Conservation (phyloP, 306 rosid species). For the Inga leiocalycina region DNA sequence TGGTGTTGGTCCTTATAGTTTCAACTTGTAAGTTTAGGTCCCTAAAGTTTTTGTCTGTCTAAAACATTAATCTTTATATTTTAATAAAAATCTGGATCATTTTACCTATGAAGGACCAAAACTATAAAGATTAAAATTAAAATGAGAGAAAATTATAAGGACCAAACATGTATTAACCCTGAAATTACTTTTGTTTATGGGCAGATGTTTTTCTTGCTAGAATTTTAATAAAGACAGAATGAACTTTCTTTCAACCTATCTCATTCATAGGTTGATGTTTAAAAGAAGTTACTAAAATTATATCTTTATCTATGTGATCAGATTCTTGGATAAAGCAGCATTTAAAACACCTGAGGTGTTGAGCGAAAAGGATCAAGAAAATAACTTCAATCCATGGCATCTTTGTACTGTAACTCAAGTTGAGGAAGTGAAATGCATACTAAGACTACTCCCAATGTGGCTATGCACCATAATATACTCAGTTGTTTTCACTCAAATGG, state of each 20-base stretch:
- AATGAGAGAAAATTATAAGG: too few relatives aligned
- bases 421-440: constrained; percentile 66
- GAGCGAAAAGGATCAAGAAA: constrained; percentile 15
- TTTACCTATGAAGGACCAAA: too few relatives aligned
- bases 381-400: constrained; percentile 45
- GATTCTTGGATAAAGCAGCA: constrained; percentile 72
- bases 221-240: too few relatives aligned
- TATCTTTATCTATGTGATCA: neutral
- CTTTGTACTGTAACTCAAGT: constrained; percentile 71
- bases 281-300: neutral
- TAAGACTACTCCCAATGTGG: constrained; percentile 67
- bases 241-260: neutral
- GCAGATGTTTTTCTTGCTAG: neutral
- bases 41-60: too few relatives aligned
- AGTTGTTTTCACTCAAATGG: constrained; percentile 68
- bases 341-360: constrained; percentile 33
- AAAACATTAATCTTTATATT: too few relatives aligned
- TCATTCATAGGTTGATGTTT: neutral
- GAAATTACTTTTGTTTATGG: too few relatives aligned
- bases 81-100: too few relatives aligned
- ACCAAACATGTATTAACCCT: too few relatives aligned
- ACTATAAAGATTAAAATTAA: too few relatives aligned
- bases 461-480: constrained; percentile 67
- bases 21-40: too few relatives aligned
- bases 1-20: too few relatives aligned